A percentile compares a stretch with the other conserved stretches of the same genome.
Evolutionary conservation across 352 stramenopile species (phyloP).

Genomic region (Pythium angustatum): DNA sequence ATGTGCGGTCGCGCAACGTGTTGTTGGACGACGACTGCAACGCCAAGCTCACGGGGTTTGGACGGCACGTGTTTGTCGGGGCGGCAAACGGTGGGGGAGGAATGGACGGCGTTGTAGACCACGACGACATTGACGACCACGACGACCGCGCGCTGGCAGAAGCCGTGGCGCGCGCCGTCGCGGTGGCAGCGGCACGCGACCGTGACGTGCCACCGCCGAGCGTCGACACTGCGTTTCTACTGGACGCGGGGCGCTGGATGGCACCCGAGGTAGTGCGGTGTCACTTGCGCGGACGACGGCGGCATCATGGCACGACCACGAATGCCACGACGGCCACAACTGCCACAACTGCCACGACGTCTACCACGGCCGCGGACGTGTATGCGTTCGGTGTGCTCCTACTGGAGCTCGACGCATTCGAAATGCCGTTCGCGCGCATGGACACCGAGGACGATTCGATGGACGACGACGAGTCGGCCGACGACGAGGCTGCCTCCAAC

Average conservation of each 20-base stretch:
- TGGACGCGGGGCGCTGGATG: constrained; percentile 28
- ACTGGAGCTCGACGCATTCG: constrained; percentile 26
- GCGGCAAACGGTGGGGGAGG: not conserved
- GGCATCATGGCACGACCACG: not conserved
- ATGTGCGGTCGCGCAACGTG: constrained; percentile 29
- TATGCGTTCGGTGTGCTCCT: constrained; percentile 24
- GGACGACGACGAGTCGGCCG: not conserved
- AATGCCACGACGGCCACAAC: not conserved
- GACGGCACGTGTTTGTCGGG: constrained; percentile 23
- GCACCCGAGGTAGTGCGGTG: constrained; percentile 18
- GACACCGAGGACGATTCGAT: not conserved
- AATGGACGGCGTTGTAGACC: not conserved
- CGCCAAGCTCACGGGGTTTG: constrained; percentile 29
- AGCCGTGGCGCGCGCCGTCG: not conserved
- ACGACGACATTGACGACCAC: not conserved
- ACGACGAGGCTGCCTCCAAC: constrained; percentile 8
- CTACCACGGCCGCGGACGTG: constrained; percentile 7
- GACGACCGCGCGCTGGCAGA: not conserved
- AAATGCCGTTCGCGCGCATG: constrained; percentile 19
- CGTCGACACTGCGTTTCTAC: constrained; percentile 20
- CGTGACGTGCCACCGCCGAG: constrained; percentile 7
- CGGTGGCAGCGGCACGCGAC: not conserved
- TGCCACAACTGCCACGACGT: not conserved
- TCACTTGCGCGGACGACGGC: constrained; percentile 10
- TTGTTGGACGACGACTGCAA: constrained; percentile 26